A percentile compares a stretch with the other conserved stretches of the same genome.
Conservation (phyloP, 108 stramenopile genomes). For the Cyclotella baltica region DNA sequence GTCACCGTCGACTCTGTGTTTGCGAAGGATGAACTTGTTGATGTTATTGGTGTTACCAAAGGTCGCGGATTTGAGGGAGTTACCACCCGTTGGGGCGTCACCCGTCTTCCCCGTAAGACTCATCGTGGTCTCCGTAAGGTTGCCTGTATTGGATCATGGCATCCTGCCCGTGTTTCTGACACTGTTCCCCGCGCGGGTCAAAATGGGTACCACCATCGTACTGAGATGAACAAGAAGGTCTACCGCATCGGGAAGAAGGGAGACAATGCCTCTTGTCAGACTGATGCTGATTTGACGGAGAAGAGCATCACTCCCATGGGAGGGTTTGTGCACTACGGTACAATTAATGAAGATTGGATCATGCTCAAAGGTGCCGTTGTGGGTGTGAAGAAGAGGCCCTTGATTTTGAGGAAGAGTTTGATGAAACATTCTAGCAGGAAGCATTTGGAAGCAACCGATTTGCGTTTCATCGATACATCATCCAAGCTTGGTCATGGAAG, state of each 20-base stretch:
- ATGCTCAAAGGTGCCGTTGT: conserved; percentile 99
- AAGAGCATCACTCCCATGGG: conserved; percentile 99
- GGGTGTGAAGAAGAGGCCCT: conserved; percentile 97
- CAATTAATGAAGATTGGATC: conserved; percentile 98
- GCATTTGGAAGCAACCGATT: conserved; percentile 96
- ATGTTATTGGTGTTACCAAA: conserved; percentile 98
- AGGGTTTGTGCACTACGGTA: conserved; percentile 98
- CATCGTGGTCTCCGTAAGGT: conserved; percentile 99
- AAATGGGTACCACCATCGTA: conserved; percentile 99
- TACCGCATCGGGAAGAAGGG: conserved; percentile 99
- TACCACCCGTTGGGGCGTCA: conserved; percentile 98
- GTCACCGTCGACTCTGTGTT: conserved; percentile 95
- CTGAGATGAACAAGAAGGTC: conserved; percentile 99
- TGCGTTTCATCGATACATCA: conserved; percentile 99
- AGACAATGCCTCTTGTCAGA: conserved; percentile 93
- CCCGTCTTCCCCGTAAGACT: conserved; percentile 99
- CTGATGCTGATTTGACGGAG: conserved; percentile 97
- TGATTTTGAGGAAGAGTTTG: conserved; percentile 97
- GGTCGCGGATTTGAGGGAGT: conserved; percentile 99
- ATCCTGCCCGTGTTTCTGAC: conserved; percentile 97
- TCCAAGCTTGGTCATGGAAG: conserved; percentile 99
- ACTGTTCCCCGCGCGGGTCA: conserved; percentile 99
- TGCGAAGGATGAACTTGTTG: conserved; percentile 96
- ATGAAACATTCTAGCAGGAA: conserved; percentile 92
- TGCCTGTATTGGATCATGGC: conserved; percentile 99